These are phyloP conservation scores for Eucalyptus polybractea DNA, from an alignment of 345 rosid species.

Conservation along the genomic window DNA sequence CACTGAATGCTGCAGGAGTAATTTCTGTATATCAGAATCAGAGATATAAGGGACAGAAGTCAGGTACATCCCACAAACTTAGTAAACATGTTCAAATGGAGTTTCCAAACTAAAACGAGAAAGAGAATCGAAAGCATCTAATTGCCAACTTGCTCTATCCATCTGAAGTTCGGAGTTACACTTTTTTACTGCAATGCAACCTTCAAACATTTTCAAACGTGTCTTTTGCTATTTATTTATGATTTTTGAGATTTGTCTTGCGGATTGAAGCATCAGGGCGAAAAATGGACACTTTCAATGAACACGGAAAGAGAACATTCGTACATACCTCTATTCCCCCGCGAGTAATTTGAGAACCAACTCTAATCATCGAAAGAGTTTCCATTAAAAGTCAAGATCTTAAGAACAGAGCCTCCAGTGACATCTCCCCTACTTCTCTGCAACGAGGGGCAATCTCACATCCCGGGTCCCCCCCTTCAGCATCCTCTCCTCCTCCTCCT, in stretches of 20 bases:
- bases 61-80: neutral
- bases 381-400: neutral
- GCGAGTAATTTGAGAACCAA: neutral
- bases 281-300: neutral
- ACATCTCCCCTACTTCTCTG: neutral
- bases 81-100: neutral
- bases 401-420: neutral
- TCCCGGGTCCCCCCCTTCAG: no score
- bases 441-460: neutral
- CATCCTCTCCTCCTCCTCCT: neutral
- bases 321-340: neutral
- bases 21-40: neutral
- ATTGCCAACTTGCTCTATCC: neutral
- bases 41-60: neutral
- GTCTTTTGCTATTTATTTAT: neutral
- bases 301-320: neutral
- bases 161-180: rapidly evolving
- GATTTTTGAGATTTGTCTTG: neutral
- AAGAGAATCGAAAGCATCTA: neutral
- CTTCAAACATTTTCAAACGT: neutral
- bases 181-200: rapidly evolving
- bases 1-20: neutral
- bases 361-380: no score
- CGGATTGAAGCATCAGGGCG: neutral
- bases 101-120: neutral